Conservation (phyloP, 1,139 yeast genomes). For the Debaryomyces psychrophilus region DNA sequence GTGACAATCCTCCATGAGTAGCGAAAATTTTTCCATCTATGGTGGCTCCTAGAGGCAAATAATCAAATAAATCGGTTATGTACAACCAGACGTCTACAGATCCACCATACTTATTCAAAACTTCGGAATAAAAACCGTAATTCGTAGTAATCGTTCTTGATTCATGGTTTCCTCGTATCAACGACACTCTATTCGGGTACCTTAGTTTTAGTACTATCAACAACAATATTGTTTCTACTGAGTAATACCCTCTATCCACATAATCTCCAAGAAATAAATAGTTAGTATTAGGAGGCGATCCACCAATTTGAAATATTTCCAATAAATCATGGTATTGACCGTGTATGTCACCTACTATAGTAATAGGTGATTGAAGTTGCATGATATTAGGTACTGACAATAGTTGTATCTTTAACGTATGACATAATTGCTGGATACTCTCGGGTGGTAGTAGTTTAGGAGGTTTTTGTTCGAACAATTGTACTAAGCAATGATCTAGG, state of each 20-base stretch:
- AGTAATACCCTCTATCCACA: conserved; percentile 85
- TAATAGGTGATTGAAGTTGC: conserved; percentile 80
- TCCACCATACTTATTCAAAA: conserved; percentile 83
- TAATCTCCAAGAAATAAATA: conserved; percentile 92
- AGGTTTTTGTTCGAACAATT: conserved; percentile 46
- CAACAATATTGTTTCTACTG: conserved; percentile 88
- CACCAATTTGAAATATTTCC: conserved; percentile 92
- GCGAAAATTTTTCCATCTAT: conserved; percentile 92
- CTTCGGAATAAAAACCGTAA: conserved; percentile 95
- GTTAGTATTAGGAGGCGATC: conserved; percentile 90
- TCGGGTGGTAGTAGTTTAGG: conserved; percentile 47
- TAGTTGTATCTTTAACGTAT: conserved; percentile 43
- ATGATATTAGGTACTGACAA: conserved; percentile 68
- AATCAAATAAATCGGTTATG: conserved; percentile 92
- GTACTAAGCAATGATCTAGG: conserved; percentile 50
- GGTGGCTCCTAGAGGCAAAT: conserved; percentile 86
- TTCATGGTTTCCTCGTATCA: conserved; percentile 94
- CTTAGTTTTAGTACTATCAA: conserved; percentile 82
- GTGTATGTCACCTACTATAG: conserved; percentile 98
- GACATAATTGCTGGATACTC: conserved; percentile 47
- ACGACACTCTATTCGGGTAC: conserved; percentile 78
- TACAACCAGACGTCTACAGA: conserved; percentile 80
- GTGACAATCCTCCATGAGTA: conserved; percentile 95
- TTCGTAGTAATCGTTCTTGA: conserved; percentile 94
- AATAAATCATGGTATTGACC: conserved; percentile 94